Evolutionary conservation across 345 rosid genomes (phyloP), one percentile per base, ranked within the genome.

Genomic region (Lepidium sativum): DNA sequence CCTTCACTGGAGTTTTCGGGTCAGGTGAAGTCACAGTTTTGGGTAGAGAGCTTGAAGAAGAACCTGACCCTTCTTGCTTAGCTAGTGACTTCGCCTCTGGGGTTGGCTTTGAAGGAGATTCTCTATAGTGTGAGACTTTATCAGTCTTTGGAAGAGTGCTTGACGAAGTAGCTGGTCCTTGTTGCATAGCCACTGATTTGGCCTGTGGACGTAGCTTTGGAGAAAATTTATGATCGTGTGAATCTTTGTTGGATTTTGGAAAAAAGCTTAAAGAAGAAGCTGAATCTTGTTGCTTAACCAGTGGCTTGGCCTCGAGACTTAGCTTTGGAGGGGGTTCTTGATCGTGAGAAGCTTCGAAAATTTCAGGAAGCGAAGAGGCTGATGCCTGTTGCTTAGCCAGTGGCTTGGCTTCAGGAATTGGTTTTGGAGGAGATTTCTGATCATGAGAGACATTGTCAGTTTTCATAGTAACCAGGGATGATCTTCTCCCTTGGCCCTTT

Each of bases 401-500:
- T 54, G 80, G 74, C 54, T 62, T 62, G 48, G 53, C 48, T 56
- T 20, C 45, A 21, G 18, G 54, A 13, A 8, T 33, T 51, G 4
- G 38, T 45, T 60, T 33, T 16, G 67, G 61, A 13, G 18, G 31
- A 33, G 48, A 69, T 15, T 43, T 48, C 20, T 53, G 55, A 15
- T 34, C 63, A 12, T 17, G 4, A 41, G 50, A 43, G 14, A 16
- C 54, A 58, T 52, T 59, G 11, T 65, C 49, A 17, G 51, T 65
- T 58, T 43, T 65, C 17, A 31, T 20, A 34, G 61, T 54, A 49
- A 57, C 75, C 16, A 34, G 32, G 45, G 65, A 58, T 41, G 80
- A 43, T 51, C 68, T 80, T 66, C 49, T 72, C 41, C 20, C 68
- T 32, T 68, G 65, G 16, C 72, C 69, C 42, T 75, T 86, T 41